Conservation (phyloP, 2,329 filamentous ascomycete species). For the Paraphoma sp. region DNA sequence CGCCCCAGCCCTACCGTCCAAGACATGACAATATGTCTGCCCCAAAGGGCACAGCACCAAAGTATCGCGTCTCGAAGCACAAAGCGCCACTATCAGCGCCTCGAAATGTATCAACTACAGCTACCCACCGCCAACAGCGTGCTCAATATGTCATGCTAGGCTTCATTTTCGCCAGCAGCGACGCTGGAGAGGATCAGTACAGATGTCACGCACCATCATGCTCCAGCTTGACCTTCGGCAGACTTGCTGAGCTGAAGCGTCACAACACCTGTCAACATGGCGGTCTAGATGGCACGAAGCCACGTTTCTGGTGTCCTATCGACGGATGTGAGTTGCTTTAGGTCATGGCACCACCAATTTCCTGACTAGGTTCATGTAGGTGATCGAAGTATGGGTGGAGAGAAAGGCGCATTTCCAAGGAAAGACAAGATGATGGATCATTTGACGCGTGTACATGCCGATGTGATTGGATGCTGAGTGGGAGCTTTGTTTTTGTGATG, state of each 20-base stretch:
- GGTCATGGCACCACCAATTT: background rate
- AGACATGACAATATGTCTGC: too few relatives aligned
- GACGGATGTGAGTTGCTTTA: background rate
- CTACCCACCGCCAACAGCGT: background rate
- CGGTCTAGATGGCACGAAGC: background rate
- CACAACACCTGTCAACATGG: slow-evolving; percentile 4
- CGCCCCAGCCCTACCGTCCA: too few relatives aligned
- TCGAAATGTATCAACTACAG: background rate
- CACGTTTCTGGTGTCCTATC: slow-evolving; percentile 12
- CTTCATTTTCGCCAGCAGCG: background rate
- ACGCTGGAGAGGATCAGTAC: slow-evolving; percentile 2
- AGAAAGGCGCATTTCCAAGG: slow-evolving; percentile 1
- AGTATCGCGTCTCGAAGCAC: background rate
- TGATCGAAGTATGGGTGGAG: slow-evolving; percentile 3
- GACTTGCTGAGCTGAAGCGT: slow-evolving; percentile 8
- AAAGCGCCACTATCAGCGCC: background rate
- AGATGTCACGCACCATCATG: slow-evolving; percentile 3
- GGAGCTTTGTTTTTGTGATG: background rate
- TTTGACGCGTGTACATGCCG: slow-evolving; percentile 5
- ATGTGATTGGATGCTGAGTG: background rate
- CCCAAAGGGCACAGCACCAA: background rate
- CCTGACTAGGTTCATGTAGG: background rate
- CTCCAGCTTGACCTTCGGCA: slow-evolving; percentile 2
- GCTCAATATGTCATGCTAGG: background rate
- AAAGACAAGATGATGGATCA: slow-evolving; percentile 19